Base-by-base conservation (phyloP, 257 asterid genomes). In the Nicotiana paniculata region DNA sequence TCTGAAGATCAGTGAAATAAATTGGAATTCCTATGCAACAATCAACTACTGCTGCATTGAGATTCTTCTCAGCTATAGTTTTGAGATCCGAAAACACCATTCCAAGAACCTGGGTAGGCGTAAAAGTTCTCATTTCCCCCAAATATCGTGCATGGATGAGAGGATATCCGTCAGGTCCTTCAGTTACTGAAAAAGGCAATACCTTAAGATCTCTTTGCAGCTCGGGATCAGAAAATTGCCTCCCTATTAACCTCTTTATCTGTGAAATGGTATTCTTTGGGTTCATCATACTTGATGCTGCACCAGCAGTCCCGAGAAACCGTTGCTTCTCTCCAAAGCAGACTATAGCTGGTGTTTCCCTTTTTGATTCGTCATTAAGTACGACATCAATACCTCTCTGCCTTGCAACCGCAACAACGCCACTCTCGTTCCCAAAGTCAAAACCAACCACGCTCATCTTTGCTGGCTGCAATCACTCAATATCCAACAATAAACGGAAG, bases 381-480 rank as follows among this genome's bases (percentile, higher is more conserved):
- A 96, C 99, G 21, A 96, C 98, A 70, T 96, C 99, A 58, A 96
- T 96, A 12, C 99, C 99, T 70, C 99, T 90, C 82, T 96, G 99
- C 88, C 97, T 88, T 16, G 99, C 99, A 68, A 96, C 99, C 0
- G 99, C 98, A 64, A 96, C 98, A 37, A 96, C 99, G 16, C 97
- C 85, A 72, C 96, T 96, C 91, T 96, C 98, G 9, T 96, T 96
- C 54, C 99, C 98, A 15, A 96, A 86, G 81, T 96, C 99, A 91
- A 96, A 93, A 81, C 99, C 99, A 37, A 96, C 99, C 90, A 96
- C 99, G 61, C 99, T 96, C 99, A 96, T 96, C 77, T 85, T 91
- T 86, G 83, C 80, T 83, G 58, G 43, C 62, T 63, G 21, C 1
- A 13, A 4, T 75, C 21, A 81, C 35, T 30, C 78, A 57, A 53